These are phyloP conservation scores for Cutaneotrichosporon sp. DNA, from an alignment of 1,284 basidiomycete species.

Conservation along the genomic window DNA sequence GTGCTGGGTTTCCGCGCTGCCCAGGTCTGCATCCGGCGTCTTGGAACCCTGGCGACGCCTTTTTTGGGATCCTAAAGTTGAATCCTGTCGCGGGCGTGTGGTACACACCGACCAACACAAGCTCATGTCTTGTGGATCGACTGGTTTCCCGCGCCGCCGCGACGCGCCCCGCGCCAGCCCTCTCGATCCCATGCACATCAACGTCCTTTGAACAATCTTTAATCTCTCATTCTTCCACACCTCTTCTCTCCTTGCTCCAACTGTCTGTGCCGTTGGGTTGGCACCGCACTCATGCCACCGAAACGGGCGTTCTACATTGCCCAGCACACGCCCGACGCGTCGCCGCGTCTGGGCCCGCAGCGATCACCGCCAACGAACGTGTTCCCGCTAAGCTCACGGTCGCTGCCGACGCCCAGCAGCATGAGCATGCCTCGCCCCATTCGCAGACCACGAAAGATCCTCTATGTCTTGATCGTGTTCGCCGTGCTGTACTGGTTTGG, in stretches of 20 bases:
- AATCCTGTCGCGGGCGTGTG: no score
- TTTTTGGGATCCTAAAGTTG: no score
- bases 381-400: constrained; percentile 3
- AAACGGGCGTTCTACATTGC: constrained; percentile 20
- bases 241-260: background rate
- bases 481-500: constrained; percentile 46
- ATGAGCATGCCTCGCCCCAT: constrained; percentile 33
- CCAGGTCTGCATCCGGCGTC: no score
- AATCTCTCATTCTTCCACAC: background rate
- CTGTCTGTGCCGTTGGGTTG: background rate
- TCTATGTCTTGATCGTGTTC: constrained; percentile 43
- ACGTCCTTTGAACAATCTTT: background rate
- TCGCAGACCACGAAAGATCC: constrained; percentile 40
- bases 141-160: no score
- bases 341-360: constrained; percentile 11
- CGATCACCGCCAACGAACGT: constrained; percentile 1
- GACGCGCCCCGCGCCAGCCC: no score
- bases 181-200: no score
- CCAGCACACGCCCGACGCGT: constrained; percentile 18
- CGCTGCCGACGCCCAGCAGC: constrained; percentile 1
- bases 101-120: no score
- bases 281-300: constrained; percentile 13
- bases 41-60: no score
- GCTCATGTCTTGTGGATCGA: no score
- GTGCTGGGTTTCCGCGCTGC: no score